Evolutionary conservation across 129 eudicot species (phyloP).

Genomic region (Rutidosis leptorrhynchoides): DNA sequence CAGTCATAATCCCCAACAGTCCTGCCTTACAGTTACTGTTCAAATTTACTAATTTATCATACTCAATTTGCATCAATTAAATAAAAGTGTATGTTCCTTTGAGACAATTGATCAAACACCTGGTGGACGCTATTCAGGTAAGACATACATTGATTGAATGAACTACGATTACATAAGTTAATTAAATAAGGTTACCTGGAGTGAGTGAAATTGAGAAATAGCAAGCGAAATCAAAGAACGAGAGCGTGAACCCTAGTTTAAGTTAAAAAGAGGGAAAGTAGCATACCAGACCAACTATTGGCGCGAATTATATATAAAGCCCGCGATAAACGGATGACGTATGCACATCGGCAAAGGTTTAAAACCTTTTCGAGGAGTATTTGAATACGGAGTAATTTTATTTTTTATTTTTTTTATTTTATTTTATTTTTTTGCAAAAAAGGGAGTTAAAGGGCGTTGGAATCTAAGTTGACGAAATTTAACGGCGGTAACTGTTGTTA

Average conservation of each 20-base stretch:
- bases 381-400: background rate
- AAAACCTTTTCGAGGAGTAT: slow-evolving; percentile 5
- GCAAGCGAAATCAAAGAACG: background rate
- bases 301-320: background rate
- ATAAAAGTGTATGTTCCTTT: slow-evolving; percentile 1
- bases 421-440: background rate
- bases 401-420: too few species aligned
- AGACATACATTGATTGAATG: background rate
- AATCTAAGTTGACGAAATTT: too few species aligned
- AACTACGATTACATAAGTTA: background rate
- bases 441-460: too few species aligned
- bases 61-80: slow-evolving; percentile 7
- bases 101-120: slow-evolving; percentile 23
- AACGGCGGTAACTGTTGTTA: too few species aligned
- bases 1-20: too few species aligned
- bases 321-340: background rate
- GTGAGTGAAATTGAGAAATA: background rate
- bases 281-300: slow-evolving; percentile 13
- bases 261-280: background rate
- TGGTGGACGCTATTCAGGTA: background rate
- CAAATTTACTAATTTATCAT: background rate
- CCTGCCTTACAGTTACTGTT: background rate
- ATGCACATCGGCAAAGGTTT: slow-evolving; percentile 6
- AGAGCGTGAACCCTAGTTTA: slow-evolving; percentile 14
- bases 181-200: slow-evolving; percentile 2